These are phyloP conservation scores for Aplosporella prunicola DNA, from an alignment of 2,329 filamentous ascomycete species.

Conservation along the genomic window DNA sequence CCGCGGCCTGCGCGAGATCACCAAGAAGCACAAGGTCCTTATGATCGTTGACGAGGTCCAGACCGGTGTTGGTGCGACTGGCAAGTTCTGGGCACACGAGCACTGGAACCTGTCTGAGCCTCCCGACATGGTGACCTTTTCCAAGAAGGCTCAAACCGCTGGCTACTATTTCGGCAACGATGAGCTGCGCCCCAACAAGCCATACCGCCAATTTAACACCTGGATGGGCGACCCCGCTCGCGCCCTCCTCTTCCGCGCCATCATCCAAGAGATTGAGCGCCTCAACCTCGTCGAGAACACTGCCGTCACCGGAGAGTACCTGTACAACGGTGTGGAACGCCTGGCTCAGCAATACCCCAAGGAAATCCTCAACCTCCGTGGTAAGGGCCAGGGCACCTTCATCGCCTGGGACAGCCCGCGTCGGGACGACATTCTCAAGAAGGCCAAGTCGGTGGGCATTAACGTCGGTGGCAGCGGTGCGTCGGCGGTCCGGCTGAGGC, in stretches of 20 bases:
- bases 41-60: conserved; percentile 93
- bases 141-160: conserved; percentile 89
- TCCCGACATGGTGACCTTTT: conserved; percentile 91
- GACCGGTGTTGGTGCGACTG: conserved; percentile 84
- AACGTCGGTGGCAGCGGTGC: conserved; percentile 81
- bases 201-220: conserved; percentile 94
- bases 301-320: conserved; percentile 66
- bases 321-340: conserved; percentile 59
- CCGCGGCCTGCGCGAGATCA: conserved; percentile 70
- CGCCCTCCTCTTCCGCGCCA: conserved; percentile 75
- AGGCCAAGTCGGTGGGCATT: conserved; percentile 69
- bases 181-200: conserved; percentile 76
- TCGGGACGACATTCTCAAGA: conserved; percentile 68
- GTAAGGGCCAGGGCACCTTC: conserved; percentile 82
- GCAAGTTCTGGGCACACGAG: conserved; percentile 94
- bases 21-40: conserved; percentile 65
- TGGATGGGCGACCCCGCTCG: conserved; percentile 92
- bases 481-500: conserved; percentile 66
- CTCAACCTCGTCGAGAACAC: conserved; percentile 73
- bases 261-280: conserved; percentile 70
- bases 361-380: conserved; percentile 73
- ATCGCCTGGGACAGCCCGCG: conserved; percentile 82
- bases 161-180: conserved; percentile 85
- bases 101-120: conserved; percentile 76
- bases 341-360: conserved; percentile 63